phyloP scores from a whole-genome alignment of 2,329 filamentous ascomycete species.

The Hymenoscyphus linearis region DNA sequence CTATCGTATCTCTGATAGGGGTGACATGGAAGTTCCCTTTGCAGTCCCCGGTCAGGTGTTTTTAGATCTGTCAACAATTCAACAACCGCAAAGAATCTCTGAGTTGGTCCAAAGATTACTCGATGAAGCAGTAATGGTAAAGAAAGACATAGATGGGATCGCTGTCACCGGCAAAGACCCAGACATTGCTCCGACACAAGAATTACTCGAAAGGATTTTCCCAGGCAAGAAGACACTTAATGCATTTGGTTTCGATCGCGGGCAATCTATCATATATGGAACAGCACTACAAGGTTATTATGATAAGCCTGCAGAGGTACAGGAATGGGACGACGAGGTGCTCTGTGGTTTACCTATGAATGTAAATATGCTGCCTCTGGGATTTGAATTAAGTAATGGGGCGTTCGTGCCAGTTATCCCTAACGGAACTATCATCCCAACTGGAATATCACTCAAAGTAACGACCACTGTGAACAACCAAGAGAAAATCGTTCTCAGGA shows the following conservation, averaged over 20 bases:
- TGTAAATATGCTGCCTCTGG: slow-evolving; percentile 7
- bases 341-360: no score
- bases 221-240: background rate
- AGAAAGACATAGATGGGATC: slow-evolving; percentile 10
- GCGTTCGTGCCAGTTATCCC: slow-evolving; percentile 7
- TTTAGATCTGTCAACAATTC: background rate
- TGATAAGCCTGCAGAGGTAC: background rate
- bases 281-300: slow-evolving; percentile 5
- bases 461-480: slow-evolving; percentile 52
- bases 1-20: no score
- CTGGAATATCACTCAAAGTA: slow-evolving; percentile 35
- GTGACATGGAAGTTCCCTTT: background rate
- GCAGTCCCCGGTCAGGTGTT: background rate
- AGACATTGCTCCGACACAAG: slow-evolving; percentile 7
- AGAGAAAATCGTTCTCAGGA: slow-evolving; percentile 58
- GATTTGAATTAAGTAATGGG: slow-evolving; percentile 8
- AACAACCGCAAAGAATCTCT: background rate
- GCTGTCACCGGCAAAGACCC: slow-evolving; percentile 10
- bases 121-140: slow-evolving; percentile 4
- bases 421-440: slow-evolving; percentile 9
- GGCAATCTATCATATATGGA: slow-evolving; percentile 5
- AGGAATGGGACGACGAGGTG: no score
- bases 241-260: background rate
- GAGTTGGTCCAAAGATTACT: slow-evolving; percentile 9
- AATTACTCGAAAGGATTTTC: slow-evolving; percentile 9